Conservation (phyloP, 306 rosid species). For the Gastrolobium bilobum region DNA sequence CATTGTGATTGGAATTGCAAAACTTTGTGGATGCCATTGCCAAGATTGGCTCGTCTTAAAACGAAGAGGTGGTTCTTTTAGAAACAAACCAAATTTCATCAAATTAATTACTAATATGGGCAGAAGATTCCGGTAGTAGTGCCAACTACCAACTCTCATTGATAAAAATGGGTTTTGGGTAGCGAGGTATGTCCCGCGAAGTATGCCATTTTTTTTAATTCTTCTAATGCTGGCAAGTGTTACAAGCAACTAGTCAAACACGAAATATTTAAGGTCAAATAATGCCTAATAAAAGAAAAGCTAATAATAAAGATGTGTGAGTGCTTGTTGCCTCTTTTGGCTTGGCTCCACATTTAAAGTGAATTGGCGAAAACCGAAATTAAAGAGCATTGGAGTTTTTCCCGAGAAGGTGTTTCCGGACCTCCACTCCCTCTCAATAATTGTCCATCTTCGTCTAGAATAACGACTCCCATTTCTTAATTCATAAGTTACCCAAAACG, state of each 20-base stretch:
- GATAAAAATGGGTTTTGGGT: too few relatives aligned
- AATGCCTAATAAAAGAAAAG: slow-evolving; percentile 25
- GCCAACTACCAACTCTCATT: too few relatives aligned
- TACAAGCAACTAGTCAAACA: slow-evolving; percentile 30
- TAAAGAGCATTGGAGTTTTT: slow-evolving; percentile 41
- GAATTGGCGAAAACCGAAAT: slow-evolving; percentile 8
- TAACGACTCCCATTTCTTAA: slow-evolving; percentile 45
- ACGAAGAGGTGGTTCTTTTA: too few relatives aligned
- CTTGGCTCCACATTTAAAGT: slow-evolving; percentile 55
- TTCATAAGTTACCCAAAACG: slow-evolving; percentile 43
- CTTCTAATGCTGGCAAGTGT: slow-evolving; percentile 30
- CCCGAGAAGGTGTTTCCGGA: slow-evolving; percentile 19
- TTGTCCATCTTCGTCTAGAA: slow-evolving; percentile 29
- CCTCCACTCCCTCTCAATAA: slow-evolving; percentile 49
- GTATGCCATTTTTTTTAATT: too few relatives aligned
- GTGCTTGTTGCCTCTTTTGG: slow-evolving; percentile 38
- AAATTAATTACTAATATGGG: too few relatives aligned
- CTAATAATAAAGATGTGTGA: slow-evolving; percentile 20
- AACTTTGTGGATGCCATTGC: too few relatives aligned
- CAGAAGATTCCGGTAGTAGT: too few relatives aligned
- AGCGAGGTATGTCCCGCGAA: too few relatives aligned
- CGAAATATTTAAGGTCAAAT: slow-evolving; percentile 12
- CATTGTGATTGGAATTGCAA: too few relatives aligned
- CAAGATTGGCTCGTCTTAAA: too few relatives aligned
- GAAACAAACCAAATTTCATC: too few relatives aligned